Evolutionary conservation across 176 grass and related monocot genomes (phyloP), one percentile per base, ranked within the genome.

Genomic region (Oropetium thomaeum): DNA sequence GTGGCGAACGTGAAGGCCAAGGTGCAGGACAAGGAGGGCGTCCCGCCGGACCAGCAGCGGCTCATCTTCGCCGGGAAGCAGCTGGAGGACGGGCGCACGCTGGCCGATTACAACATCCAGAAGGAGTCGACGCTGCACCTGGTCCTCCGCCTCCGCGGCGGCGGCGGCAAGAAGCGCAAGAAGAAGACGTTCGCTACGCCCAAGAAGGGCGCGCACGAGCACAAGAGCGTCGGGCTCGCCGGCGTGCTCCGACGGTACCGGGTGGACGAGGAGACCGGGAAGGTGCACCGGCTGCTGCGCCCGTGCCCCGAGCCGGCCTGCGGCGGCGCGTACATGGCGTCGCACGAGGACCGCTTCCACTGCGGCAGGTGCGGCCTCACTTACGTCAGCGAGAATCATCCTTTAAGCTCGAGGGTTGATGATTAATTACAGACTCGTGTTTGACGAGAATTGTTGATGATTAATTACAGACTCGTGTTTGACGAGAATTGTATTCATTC

Each of bases 31-130:
- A 86, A 77, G 60, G 86, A 92, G 26, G 90, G 90, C 14, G 79
- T 97, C 74, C 87, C 90, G 1, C 85, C 93, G 39, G 87, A 90
- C 63, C 87, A 93, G 82, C 87, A 88, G 82, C 87, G 93, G 23
- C 87, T 90, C 78, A 84, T 91, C 85, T 91, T 87, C 65, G 89
- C 76, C 0, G 85, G 85, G 12, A 91, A 87, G 77, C 81, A 91
- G 89, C 76, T 84, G 31, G 89, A 91, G 45, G 84, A 91, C 17
- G 76, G 70, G 25, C 58, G 71, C 35, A 74, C 84, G 3, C 71
- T 91, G 25, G 84, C 84, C 29, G 80, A 81, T 71, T 91, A 81
- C 84, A 87, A 28, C 65, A 87, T 91, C 58, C 84, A 69, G 13
- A 78, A 89, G 73, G 82, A 85, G n/a, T 81, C 72, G 8, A 89